phyloP scores from a whole-genome alignment of 306 rosid genomes.

The Cucumis cinereus region DNA sequence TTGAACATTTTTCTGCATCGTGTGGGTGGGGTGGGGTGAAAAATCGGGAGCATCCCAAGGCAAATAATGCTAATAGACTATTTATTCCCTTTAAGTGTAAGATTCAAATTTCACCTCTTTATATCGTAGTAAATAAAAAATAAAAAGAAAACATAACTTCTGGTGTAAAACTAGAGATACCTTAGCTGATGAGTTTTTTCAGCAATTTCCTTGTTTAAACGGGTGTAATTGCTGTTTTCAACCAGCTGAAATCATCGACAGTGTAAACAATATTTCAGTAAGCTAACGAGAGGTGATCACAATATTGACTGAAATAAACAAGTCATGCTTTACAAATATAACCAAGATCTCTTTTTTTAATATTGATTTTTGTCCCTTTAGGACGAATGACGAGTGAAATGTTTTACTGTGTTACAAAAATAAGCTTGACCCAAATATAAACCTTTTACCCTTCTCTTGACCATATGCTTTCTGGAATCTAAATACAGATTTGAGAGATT shows the following conservation, averaged over 20 bases:
- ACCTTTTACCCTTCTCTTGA: not conserved
- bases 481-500: not conserved
- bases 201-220: conserved; percentile 62
- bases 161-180: conserved; percentile 14
- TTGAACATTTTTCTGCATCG: too few species aligned
- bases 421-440: not conserved
- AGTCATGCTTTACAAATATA: not conserved
- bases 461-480: not conserved
- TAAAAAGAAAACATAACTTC: not conserved
- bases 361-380: not conserved
- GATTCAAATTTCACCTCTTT: not conserved
- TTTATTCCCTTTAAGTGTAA: not conserved
- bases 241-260: conserved; percentile 42
- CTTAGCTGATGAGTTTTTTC: conserved; percentile 61
- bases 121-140: not conserved
- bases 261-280: not conserved
- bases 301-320: not conserved
- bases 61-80: too few species aligned
- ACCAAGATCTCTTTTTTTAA: not conserved
- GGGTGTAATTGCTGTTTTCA: conserved; percentile 50
- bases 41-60: too few species aligned
- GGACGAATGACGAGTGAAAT: not conserved
- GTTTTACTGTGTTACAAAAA: not conserved
- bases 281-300: not conserved
- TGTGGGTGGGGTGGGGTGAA: too few species aligned